Base-by-base conservation (phyloP, 2,329 filamentous ascomycete species). In the Nemania serpens region DNA sequence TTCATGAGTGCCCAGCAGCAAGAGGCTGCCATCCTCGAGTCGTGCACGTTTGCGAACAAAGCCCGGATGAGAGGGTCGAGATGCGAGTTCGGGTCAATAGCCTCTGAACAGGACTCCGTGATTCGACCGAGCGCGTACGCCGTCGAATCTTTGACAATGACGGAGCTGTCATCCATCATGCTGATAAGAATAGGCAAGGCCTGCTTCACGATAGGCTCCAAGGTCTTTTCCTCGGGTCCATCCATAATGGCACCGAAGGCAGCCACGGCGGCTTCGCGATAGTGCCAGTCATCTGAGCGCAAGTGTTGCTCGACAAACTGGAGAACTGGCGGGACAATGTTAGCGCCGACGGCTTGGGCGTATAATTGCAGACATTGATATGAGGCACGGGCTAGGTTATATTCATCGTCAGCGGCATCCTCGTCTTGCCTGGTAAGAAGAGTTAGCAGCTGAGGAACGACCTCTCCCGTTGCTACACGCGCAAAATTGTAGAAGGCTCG, bases 1-100 rank as follows among this genome's bases (percentile, higher is more conserved):
- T 98, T 99, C 91, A 99, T 98, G 68, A 99, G 81, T 34, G 95
- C 93, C 95, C 96, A 97, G 81, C 95, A 99, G 87, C 95, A 98
- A 33, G 95, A 99, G 57, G 92, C 88, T 34, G 94, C 95, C 88
- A 99, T 99, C 85, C 96, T 97, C 62, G 93, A 90, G 75, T 90
- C 95, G 79, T 91, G 87, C 61, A 99, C 84, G 52, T 94, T 95
- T 69, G 88, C 87, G 81, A 99, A 99, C 10, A 99, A 85, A 42
- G 93, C 91, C 58, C 88, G 86, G 72, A 99, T 94, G 64, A 99
- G 82, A 18, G 90, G 87, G 66, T 93, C 90, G 5, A 99, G 85
- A 74, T 97, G 92, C 65, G 88, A 82, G 68, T 85, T 81, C 42
- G 92, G 90, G 75, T 99, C 94, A 72, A 99, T 96, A 46, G 93